phyloP scores from a whole-genome alignment of 768 basidiomycete species.

The Kwoniella newhampshirensis region DNA sequence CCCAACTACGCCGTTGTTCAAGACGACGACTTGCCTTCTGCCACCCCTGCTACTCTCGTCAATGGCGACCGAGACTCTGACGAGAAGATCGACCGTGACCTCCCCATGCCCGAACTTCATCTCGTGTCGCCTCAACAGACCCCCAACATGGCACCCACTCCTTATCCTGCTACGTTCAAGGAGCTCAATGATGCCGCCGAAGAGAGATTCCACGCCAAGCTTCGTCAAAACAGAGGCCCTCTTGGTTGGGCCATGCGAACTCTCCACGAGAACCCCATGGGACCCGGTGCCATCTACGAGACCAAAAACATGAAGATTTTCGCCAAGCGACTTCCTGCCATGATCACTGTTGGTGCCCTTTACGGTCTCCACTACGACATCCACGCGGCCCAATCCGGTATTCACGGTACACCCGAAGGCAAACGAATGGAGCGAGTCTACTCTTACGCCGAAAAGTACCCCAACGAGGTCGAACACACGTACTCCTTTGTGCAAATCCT shows the following conservation, averaged over 20 bases:
- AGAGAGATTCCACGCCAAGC: constrained; percentile 43
- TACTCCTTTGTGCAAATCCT: constrained; percentile 56
- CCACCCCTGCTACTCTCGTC: constrained; percentile 1
- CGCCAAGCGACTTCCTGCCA: constrained; percentile 35
- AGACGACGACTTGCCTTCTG: constrained; percentile 5
- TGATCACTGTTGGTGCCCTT: constrained; percentile 26
- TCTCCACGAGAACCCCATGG: constrained; percentile 53
- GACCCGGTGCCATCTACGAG: constrained; percentile 41
- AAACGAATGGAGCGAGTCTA: constrained; percentile 52
- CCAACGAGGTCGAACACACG: constrained; percentile 55
- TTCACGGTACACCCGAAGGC: constrained; percentile 50
- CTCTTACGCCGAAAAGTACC: constrained; percentile 52
- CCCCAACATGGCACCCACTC: constrained; percentile 8
- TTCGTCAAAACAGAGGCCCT: constrained; percentile 43
- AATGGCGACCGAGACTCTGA: not conserved
- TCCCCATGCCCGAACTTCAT: not conserved
- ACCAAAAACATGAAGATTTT: constrained; percentile 43
- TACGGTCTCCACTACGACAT: constrained; percentile 50
- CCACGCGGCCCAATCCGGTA: constrained; percentile 46
- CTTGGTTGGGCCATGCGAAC: constrained; percentile 53
- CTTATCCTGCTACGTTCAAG: constrained; percentile 19
- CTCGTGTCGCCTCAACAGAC: constrained; percentile 4
- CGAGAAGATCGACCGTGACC: constrained; percentile 2
- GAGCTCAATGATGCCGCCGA: constrained; percentile 25
- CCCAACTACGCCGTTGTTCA: constrained; percentile 45